phyloP scores from a whole-genome alignment of 2,329 filamentous ascomycete species.

The Monosporascus sp. region DNA sequence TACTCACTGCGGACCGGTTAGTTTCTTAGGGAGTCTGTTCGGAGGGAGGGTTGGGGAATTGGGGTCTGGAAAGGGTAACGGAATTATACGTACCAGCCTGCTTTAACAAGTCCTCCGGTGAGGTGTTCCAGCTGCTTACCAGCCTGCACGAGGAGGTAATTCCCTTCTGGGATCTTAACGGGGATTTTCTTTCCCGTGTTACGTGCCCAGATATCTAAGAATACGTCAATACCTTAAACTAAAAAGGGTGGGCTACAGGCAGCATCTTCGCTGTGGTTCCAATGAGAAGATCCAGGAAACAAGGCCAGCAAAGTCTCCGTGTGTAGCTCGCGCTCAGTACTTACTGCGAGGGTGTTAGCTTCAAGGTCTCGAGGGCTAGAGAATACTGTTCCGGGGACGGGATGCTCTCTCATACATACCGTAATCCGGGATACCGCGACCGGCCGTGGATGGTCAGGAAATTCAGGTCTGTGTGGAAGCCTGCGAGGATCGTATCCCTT shows the following conservation, averaged over 20 bases:
- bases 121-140: slow-evolving; percentile 60
- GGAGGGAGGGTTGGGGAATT: too few relatives aligned
- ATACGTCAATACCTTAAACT: background rate
- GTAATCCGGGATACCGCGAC: slow-evolving; percentile 55
- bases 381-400: background rate
- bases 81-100: slow-evolving; percentile 34
- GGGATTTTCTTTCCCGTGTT: slow-evolving; percentile 56
- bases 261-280: too few relatives aligned
- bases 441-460: slow-evolving; percentile 61
- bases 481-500: slow-evolving; percentile 54
- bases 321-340: background rate
- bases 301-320: too few relatives aligned
- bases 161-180: slow-evolving; percentile 53
- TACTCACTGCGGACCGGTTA: background rate
- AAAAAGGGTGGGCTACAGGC: too few relatives aligned
- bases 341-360: background rate
- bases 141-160: slow-evolving; percentile 56
- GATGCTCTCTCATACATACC: background rate
- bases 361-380: background rate
- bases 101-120: slow-evolving; percentile 56
- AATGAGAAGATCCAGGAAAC: too few relatives aligned
- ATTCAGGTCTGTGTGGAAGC: slow-evolving; percentile 61
- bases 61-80: too few relatives aligned
- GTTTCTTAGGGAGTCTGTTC: background rate
- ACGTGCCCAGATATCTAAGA: slow-evolving; percentile 51